Evolutionary conservation across 2,329 filamentous ascomycete genomes (phyloP), one percentile per base, ranked within the genome.

Genomic region (Trichoderma sp.): DNA sequence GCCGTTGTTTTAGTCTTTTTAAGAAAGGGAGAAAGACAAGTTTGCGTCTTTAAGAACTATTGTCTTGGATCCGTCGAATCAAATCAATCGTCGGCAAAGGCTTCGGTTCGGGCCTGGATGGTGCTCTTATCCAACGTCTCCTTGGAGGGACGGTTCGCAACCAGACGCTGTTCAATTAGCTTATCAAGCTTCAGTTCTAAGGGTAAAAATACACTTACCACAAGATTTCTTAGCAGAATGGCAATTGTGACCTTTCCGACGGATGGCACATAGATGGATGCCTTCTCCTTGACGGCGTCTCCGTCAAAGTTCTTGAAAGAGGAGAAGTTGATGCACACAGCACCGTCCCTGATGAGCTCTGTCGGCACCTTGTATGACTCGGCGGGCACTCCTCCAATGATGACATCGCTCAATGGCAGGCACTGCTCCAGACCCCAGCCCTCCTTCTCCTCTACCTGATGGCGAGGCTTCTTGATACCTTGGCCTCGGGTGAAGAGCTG

Each of bases 271-370:
- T 98, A 99, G 77, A 99, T 97, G 6, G 94, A 94, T 2, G 96
- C 96, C 85, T 95, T 97, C 81, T 98, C 93, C 84, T 97, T 98
- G 75, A 98, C 90, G 62, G 93, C 92, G 0, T 92, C 90, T 1
- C 87, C 87, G 73, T 91, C 91, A 82, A 98, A 98, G 84, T 99
- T 98, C 85, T 95, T 93, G 82, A 93, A 94, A 66, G 93, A 97
- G 8, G 94, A 97, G 81, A 99, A 98, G 84, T 99, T 99, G 84
- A 99, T 95, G 86, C 96, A 99, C n/a, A 97, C 93, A 34, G 93
- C 95, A 62, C 96, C 96, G 71, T 97, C 93, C 61, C 94, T 89
- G 77, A 99, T 86, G 73, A 96, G 85, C 66, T 93, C 88, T 4
- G 91, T 92, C 6, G 95, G 93, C 30, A 99, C 92, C 85, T 98